A percentile compares a stretch with the other conserved stretches of the same genome.
Conservation (phyloP, 2,329 filamentous ascomycete species). For the Calonectria pteridis region DNA sequence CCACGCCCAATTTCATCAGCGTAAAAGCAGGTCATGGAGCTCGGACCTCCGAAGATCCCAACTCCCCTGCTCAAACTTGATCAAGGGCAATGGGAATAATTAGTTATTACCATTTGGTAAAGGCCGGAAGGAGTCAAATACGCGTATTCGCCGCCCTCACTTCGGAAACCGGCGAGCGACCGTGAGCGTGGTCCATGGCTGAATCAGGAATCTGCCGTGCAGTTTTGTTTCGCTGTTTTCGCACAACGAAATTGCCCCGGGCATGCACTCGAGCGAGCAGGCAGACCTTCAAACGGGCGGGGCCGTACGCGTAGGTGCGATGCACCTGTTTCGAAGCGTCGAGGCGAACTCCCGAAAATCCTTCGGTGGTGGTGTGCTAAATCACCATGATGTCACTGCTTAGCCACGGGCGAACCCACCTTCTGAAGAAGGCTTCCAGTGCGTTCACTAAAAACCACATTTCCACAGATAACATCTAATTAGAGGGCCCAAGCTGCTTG, state of each 20-base stretch:
- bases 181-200: neutral
- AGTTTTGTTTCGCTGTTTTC: neutral
- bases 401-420: slow-evolving; percentile 33
- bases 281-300: slow-evolving; percentile 17
- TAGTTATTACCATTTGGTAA: neutral
- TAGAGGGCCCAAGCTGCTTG: slow-evolving; percentile 26
- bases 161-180: neutral
- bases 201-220: neutral
- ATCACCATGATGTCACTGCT: slow-evolving; percentile 40
- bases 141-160: neutral
- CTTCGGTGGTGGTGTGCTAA: slow-evolving; percentile 22
- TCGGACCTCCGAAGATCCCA: neutral
- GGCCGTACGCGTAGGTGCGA: slow-evolving; percentile 18
- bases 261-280: slow-evolving; percentile 13
- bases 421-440: slow-evolving; percentile 31
- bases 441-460: slow-evolving; percentile 28
- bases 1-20: slow-evolving; percentile 5
- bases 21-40: slow-evolving; percentile 2
- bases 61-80: slow-evolving; percentile 2
- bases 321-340: slow-evolving; percentile 25
- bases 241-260: slow-evolving; percentile 9
- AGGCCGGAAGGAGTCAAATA: neutral
- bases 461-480: slow-evolving; percentile 25
- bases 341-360: slow-evolving; percentile 30
- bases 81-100: neutral